These are phyloP conservation scores for Aegilops bicornis DNA, from an alignment of 176 grass and related monocot genomes.

Conservation along the genomic window DNA sequence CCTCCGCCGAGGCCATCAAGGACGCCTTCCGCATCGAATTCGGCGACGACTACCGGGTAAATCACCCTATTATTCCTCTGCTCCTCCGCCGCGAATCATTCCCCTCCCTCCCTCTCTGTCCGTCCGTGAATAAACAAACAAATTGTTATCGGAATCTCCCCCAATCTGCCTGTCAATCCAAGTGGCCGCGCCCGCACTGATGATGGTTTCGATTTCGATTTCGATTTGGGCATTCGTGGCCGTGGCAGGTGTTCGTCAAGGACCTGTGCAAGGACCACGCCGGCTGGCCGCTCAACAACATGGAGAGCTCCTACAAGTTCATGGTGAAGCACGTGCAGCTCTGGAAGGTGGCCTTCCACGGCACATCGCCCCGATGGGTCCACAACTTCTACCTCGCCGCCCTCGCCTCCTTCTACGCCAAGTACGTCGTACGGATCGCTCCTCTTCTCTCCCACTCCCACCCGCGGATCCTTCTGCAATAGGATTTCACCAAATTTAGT, in stretches of 20 bases:
- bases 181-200: background rate
- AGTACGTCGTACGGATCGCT: constrained; percentile 49
- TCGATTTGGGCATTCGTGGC: background rate
- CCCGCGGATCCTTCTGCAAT: background rate
- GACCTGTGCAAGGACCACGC: constrained; percentile 98
- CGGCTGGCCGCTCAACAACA: constrained; percentile 92
- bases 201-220: background rate
- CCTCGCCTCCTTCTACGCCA: constrained; percentile 90
- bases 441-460: background rate
- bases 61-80: no score
- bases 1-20: constrained; percentile 94
- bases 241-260: constrained; percentile 81
- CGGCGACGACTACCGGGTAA: constrained; percentile 82
- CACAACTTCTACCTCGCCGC: constrained; percentile 83
- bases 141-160: background rate
- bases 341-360: constrained; percentile 97
- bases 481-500: background rate
- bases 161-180: background rate
- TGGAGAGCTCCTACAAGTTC: constrained; percentile 99
- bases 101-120: background rate
- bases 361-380: constrained; percentile 91
- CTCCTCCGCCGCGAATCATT: background rate
- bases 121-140: background rate
- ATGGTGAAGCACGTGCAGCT: constrained; percentile 99
- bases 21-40: constrained; percentile 93